Conservation (phyloP, 106 monocot genomes). For the Agapanthus africanus region DNA sequence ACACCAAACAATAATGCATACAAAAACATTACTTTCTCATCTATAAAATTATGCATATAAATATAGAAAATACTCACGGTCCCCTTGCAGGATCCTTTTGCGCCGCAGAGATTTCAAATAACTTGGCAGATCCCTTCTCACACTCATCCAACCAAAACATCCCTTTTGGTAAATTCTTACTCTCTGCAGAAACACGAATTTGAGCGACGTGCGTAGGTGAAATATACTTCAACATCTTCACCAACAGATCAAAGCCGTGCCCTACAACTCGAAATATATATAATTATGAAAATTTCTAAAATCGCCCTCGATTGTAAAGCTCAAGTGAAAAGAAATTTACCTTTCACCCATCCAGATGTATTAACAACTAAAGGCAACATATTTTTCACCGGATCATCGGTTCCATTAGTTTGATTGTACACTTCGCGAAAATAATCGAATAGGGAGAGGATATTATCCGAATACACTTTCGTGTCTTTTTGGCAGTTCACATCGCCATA, state of each 20-base stretch:
- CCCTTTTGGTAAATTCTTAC: slow-evolving; percentile 48
- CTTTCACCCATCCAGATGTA: slow-evolving; percentile 67
- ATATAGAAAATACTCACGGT: slow-evolving; percentile 28
- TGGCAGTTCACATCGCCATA: slow-evolving; percentile 42
- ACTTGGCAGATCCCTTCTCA: slow-evolving; percentile 8
- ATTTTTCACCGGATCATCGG: slow-evolving; percentile 9
- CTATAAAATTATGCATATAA: not conserved
- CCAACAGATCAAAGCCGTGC: slow-evolving; percentile 42
- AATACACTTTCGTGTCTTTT: slow-evolving; percentile 35
- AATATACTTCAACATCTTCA: slow-evolving; percentile 40
- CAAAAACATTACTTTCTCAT: not conserved
- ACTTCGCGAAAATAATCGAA: slow-evolving; percentile 38
- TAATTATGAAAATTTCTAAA: too few species aligned
- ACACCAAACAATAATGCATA: not conserved
- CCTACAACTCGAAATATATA: slow-evolving; percentile 34
- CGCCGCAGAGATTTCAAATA: slow-evolving; percentile 48
- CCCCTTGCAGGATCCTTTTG: slow-evolving; percentile 21
- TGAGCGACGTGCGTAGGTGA: slow-evolving; percentile 47
- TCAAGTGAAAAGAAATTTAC: slow-evolving; percentile 25
- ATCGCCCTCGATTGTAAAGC: too few species aligned
- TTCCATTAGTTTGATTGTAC: slow-evolving; percentile 16
- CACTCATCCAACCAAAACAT: slow-evolving; percentile 40
- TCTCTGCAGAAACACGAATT: slow-evolving; percentile 33
- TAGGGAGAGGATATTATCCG: slow-evolving; percentile 27
- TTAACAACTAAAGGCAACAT: slow-evolving; percentile 54